Evolutionary conservation across 225 moss, liverwort and hornwort genomes (phyloP).

Genomic region (Asterella californica): DNA sequence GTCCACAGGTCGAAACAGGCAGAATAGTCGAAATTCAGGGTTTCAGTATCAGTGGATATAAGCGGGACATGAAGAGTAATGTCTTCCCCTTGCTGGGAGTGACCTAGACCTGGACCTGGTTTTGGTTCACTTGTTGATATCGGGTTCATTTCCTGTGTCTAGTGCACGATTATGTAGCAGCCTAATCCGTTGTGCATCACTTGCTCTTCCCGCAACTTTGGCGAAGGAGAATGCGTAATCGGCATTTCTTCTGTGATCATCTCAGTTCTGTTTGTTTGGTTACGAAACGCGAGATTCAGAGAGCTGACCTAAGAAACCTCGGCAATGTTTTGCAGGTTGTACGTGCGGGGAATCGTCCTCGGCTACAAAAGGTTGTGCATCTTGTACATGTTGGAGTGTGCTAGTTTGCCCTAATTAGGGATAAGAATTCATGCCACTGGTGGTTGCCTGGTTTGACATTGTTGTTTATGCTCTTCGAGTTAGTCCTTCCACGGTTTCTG

Average conservation of each 20-base stretch:
- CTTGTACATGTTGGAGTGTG: background rate
- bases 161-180: too few species aligned
- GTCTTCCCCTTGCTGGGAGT: too few species aligned
- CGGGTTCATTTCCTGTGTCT: too few species aligned
- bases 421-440: background rate
- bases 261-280: background rate
- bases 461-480: background rate
- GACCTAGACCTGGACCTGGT: too few species aligned
- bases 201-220: background rate
- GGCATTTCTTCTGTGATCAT: background rate
- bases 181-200: background rate
- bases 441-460: background rate
- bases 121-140: too few species aligned
- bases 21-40: background rate
- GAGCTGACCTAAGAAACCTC: background rate
- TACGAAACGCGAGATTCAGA: background rate
- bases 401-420: background rate
- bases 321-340: constrained; percentile 45
- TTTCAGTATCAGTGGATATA: background rate
- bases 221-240: background rate
- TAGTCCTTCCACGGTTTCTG: background rate
- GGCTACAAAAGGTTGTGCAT: constrained; percentile 66
- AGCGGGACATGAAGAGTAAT: background rate
- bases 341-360: constrained; percentile 73
- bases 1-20: background rate